Base-by-base conservation (phyloP, 1,139 yeast species). In the Suhomyces coccinellae region DNA sequence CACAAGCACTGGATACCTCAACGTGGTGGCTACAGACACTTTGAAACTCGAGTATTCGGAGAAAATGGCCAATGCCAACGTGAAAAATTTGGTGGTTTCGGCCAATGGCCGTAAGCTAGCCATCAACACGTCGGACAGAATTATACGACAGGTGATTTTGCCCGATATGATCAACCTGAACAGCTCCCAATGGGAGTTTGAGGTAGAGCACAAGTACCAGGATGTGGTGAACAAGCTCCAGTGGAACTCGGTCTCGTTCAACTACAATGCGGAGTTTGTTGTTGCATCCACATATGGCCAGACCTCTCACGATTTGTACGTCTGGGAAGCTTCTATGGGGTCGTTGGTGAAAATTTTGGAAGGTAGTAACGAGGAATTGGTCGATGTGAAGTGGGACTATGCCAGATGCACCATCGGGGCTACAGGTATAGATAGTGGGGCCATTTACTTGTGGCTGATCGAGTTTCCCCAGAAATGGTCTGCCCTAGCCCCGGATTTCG, bases 401-500 rank as follows among this genome's bases (percentile, higher is more conserved):
- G 70, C 81, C 39, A 75, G 82, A 44, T 88, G 96, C 61, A 73
- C 80, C 51, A 83, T 91, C 34, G 88, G 87, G 9, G 87, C 96
- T n/a, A 87, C 89, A 15, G 97, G 98, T 0, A 69, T 88, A 41
- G 98, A 91, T 58, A 78, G 88, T 32, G 98, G 98, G 0, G 74
- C 81, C 24, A 77, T 91, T 1, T 90, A 88, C 60, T 62, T 87
- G 40, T 93, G 97, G 97, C 82, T 87, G 45, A 79, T 88, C 14
- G 80, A 80, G 37, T 81, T 87, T 33, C 95, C 96, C 0, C 97
- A 90, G 57, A 87, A 88, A 65, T 91, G 99, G 99, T 86, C 96
- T 63, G 96, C 97, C 0, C 72, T 91, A 54, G 98, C 98, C 0
- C 98, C 98, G 0, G 99, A 93, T 63, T 91, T 93, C 61, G 96